Conservation (phyloP, 2,329 filamentous ascomycete genomes). For the Coccinonectria pachysandricola region DNA sequence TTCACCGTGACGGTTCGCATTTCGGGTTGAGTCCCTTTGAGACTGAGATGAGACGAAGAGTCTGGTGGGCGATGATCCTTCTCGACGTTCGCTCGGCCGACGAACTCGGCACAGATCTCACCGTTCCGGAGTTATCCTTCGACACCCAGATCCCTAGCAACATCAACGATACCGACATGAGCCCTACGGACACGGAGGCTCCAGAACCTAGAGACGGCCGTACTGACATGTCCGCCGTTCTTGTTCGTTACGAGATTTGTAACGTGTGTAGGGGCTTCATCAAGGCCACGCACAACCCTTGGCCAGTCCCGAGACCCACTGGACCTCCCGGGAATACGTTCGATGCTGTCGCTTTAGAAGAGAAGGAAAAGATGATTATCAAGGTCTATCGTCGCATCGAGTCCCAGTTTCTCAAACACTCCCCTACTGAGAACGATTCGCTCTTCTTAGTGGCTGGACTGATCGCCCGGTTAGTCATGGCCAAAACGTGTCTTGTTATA, state of each 20-base stretch:
- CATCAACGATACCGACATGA: slow-evolving; percentile 38
- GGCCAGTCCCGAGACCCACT: slow-evolving; percentile 23
- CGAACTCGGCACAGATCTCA: slow-evolving; percentile 39
- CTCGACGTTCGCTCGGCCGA: slow-evolving; percentile 47
- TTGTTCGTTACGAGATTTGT: slow-evolving; percentile 44
- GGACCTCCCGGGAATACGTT: slow-evolving; percentile 18
- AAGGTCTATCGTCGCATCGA: slow-evolving; percentile 44
- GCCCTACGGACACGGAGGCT: slow-evolving; percentile 34
- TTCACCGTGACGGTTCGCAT: slow-evolving; percentile 45
- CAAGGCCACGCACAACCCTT: slow-evolving; percentile 13
- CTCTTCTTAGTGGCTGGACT: slow-evolving; percentile 61
- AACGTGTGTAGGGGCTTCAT: slow-evolving; percentile 27
- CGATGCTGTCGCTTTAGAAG: slow-evolving; percentile 19
- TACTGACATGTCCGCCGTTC: slow-evolving; percentile 40
- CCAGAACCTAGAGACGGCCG: slow-evolving; percentile 38
- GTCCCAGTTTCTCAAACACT: slow-evolving; percentile 42
- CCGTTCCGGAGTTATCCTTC: slow-evolving; percentile 29
- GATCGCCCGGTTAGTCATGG: slow-evolving; percentile 59
- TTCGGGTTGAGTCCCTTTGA: slow-evolving; percentile 47
- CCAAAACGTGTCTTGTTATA: slow-evolving; percentile 67
- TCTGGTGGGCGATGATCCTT: slow-evolving; percentile 51
- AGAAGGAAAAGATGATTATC: slow-evolving; percentile 37
- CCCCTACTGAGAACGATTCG: slow-evolving; percentile 36
- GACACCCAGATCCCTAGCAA: slow-evolving; percentile 41
- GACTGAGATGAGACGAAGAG: slow-evolving; percentile 46